Evolutionary conservation across 495 filamentous ascomycete species (phyloP), one percentile per base, ranked within the genome.

Genomic region (Pyronema domesticum): DNA sequence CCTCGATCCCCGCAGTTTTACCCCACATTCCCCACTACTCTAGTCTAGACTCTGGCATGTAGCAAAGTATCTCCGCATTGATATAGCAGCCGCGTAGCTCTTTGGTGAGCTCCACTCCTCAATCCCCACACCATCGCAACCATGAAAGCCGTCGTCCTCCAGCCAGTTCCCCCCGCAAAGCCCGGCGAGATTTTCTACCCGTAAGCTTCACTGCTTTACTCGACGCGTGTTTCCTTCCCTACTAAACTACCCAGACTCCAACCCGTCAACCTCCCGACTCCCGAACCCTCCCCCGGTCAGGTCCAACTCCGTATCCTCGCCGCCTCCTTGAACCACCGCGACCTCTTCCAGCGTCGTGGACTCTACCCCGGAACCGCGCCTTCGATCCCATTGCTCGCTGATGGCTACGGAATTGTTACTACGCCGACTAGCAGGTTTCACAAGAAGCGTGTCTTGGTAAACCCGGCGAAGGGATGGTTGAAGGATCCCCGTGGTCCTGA

Each of bases 291-390:
- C 5, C 74, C 76, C 14, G 67, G 68, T 54, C 77, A 91, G 58
- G 67, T 93, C 55, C 71, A 86, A 35, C 61, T 95, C 55, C 75
- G 74, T 55, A 61, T 95, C 62, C 74, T 74, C 35, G 83, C 86
- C 43, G 82, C 81, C 7, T 79, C 88, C 13, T 79, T 95, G 52
- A 95, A 95, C 70, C 89, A 94, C 71, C 83, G 86, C 52, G 88
- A 95, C 67, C 75, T 89, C 61, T 94, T 94, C 74, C 81, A 91
- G 68, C 85, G 88, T 53, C 86, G 89, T 64, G 81, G 87, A 61
- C 78, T 94, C 40, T 95, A 95, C 73, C 89, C 89, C 0, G 80
- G 76, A 49, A 78, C 83, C 55, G 79, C 84, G 13, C 94, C 93
- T 67, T 37, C 36, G 45, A 71, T 76, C 48, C 86, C 89, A 0